Evolutionary conservation across 495 filamentous ascomycete genomes (phyloP), one percentile per base, ranked within the genome.

Genomic region (Aspergillus olivimuriae): DNA sequence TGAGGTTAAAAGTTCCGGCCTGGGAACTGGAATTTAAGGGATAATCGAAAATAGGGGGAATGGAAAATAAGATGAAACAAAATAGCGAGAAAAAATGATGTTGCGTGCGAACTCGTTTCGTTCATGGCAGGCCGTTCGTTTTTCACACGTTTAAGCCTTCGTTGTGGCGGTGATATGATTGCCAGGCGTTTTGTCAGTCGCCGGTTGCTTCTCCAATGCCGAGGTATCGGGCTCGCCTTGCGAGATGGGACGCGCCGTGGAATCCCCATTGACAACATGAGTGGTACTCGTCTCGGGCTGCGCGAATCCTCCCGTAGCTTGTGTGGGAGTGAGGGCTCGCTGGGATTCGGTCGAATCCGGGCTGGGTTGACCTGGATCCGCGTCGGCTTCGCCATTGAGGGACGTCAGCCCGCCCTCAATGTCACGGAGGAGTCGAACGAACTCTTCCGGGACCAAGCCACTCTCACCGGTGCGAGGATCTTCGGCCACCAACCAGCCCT

Each of bases 401-500:
- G 68, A 72, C 31, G 58, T 70, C 60, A 70, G 68, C 4, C 74
- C 80, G 21, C 78, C 88, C 59, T 92, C 86, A 41, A 97, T 92
- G 54, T 97, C 91, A 19, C 89, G 82, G 45, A 97, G 73, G 18
- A 98, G 75, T 6, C 92, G 83, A 40, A 98, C 92, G 59, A 97
- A 98, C 64, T 94, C 89, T 63, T 98, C 92, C 6, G 92, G 92
- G 1, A 98, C 92, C 32, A 98, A 73, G 2, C 92, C 92, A 47
- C 85, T 79, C 60, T 87, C 83, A 3, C 83, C 87, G 2, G 89
- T 95, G 58, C 82, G 86, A n/a, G 92, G 92, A 54, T 98, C 94
- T 65, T 94, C 84, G 3, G 94, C 92, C 18, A 98, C 92, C 30
- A 98, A 73, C 92, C 92, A 98, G 32, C 92, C 92, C 65, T 95